A percentile compares a stretch with the other conserved stretches of the same genome.
Conservation (phyloP, 2,329 filamentous ascomycete genomes). For the Aspergillus awamori region DNA sequence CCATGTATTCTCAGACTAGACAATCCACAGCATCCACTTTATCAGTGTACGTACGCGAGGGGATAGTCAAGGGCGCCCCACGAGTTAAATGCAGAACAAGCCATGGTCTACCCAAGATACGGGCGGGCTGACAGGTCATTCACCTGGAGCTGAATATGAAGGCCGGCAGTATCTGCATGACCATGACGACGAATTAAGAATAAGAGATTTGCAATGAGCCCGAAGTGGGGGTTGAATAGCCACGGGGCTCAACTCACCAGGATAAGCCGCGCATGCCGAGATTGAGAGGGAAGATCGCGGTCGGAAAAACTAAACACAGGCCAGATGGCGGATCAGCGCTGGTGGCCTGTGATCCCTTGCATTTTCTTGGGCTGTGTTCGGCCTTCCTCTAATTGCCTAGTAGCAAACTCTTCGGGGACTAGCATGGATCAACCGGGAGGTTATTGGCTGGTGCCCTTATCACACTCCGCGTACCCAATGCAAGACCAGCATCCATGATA, state of each 20-base stretch:
- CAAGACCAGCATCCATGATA: not conserved
- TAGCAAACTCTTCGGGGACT: not conserved
- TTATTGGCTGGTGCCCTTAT: not conserved
- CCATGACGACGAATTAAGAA: slow-evolving; percentile 7
- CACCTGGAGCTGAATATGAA: not conserved
- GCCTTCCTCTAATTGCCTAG: not conserved
- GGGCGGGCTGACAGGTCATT: slow-evolving; percentile 2
- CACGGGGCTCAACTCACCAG: not conserved
- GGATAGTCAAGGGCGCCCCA: not conserved
- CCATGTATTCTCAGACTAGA: not conserved
- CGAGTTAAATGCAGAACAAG: not conserved
- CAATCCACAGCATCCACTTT: not conserved
- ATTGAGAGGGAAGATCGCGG: not conserved
- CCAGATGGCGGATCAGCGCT: not conserved
- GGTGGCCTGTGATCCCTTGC: not conserved
- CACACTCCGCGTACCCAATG: not conserved
- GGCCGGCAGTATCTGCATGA: not conserved
- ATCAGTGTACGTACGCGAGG: not conserved
- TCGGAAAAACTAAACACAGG: not conserved
- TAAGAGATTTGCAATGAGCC: slow-evolving; percentile 5
- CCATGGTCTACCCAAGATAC: not conserved
- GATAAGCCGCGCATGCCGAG: not conserved
- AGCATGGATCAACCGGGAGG: not conserved
- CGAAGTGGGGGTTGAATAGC: not conserved
- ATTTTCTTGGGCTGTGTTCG: not conserved